These are phyloP conservation scores for Pseudofabraea citricarpa DNA, from an alignment of 2,329 filamentous ascomycete species.

Conservation along the genomic window DNA sequence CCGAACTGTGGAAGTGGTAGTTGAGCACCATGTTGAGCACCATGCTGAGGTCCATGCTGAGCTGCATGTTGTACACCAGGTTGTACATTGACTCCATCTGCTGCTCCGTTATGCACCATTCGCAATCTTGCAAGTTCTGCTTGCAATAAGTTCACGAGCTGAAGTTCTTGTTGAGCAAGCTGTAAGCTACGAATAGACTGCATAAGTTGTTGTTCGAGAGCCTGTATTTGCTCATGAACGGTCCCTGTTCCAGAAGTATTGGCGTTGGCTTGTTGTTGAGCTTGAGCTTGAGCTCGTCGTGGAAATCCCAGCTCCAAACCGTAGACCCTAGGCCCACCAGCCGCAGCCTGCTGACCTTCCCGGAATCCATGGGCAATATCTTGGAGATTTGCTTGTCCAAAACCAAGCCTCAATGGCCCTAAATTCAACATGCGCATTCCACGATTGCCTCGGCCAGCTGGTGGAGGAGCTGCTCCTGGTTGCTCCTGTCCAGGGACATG, in stretches of 20 bases:
- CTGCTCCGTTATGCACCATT: constrained; percentile 18
- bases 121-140: constrained; percentile 64
- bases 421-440: constrained; percentile 64
- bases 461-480: constrained; percentile 30
- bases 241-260: constrained; percentile 24
- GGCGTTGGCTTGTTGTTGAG: constrained; percentile 10
- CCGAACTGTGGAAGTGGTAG: constrained; percentile 18
- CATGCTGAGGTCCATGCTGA: constrained; percentile 9
- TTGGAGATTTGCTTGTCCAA: constrained; percentile 60
- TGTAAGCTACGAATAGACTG: constrained; percentile 62
- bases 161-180: constrained; percentile 61
- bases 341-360: constrained; percentile 29
- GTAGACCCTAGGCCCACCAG: constrained; percentile 24
- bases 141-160: constrained; percentile 62
- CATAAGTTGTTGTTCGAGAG: constrained; percentile 64
- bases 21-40: constrained; percentile 20
- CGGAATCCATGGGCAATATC: constrained; percentile 64
- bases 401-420: constrained; percentile 70
- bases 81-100: too few species aligned
- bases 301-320: constrained; percentile 29
- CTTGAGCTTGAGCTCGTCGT: constrained; percentile 19
- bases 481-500: constrained; percentile 31
- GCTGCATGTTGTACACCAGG: too few species aligned
- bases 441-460: constrained; percentile 24
- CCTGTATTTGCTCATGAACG: constrained; percentile 56